phyloP scores from a whole-genome alignment of 345 rosid genomes.

The Lumnitzera racemosa region DNA sequence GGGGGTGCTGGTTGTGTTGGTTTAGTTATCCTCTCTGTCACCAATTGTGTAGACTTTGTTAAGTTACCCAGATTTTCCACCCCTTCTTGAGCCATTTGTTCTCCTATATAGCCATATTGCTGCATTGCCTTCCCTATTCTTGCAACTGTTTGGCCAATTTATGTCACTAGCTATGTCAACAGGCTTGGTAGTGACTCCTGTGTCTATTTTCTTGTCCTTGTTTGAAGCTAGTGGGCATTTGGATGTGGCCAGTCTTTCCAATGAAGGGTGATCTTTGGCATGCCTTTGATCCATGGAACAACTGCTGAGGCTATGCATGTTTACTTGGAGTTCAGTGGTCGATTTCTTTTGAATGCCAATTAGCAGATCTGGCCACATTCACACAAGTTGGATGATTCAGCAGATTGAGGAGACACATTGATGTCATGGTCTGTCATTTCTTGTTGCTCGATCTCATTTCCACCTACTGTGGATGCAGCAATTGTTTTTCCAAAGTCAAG shows the following conservation, averaged over 20 bases:
- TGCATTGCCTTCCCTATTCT: neutral
- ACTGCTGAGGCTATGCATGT: constrained; percentile 10
- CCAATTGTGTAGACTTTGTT: constrained; percentile 20
- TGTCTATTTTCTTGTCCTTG: constrained; percentile 9
- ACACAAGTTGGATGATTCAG: constrained; percentile 13
- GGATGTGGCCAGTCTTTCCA: constrained; percentile 8
- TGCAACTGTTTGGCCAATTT: too few relatives aligned
- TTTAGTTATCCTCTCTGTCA: constrained; percentile 15
- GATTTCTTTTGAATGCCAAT: constrained; percentile 22
- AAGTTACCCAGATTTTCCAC: constrained; percentile 15
- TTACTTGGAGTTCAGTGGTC: constrained; percentile 25
- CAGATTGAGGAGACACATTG: constrained; percentile 15
- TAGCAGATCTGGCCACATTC: constrained; percentile 20
- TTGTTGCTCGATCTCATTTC: constrained; percentile 16
- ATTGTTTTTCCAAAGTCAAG: constrained; percentile 41
- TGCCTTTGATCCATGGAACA: constrained; percentile 22
- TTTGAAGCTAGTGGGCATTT: constrained; percentile 4
- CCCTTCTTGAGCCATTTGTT: constrained; percentile 19
- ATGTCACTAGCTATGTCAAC: too few relatives aligned
- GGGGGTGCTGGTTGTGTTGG: constrained; percentile 17
- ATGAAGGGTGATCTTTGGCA: constrained; percentile 6
- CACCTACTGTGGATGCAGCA: constrained; percentile 3
- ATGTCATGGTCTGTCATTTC: constrained; percentile 8
- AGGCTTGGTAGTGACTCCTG: too few relatives aligned
- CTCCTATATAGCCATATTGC: constrained; percentile 12